These are phyloP conservation scores for Albophoma yamanashiensis DNA, from an alignment of 2,329 filamentous ascomycete species.

Conservation along the genomic window DNA sequence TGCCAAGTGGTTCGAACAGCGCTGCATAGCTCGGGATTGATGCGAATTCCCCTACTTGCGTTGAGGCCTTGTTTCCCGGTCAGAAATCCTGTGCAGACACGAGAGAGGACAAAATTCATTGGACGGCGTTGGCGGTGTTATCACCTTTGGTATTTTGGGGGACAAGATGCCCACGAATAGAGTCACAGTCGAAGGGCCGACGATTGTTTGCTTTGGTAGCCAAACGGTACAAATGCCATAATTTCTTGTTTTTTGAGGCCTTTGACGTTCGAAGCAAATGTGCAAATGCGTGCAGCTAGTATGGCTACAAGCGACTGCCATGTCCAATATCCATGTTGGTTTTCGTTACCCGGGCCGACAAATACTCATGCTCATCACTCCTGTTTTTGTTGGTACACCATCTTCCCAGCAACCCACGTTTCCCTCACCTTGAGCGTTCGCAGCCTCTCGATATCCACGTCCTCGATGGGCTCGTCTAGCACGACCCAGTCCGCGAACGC, in stretches of 20 bases:
- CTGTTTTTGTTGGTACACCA: constrained; percentile 25
- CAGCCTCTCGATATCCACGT: constrained; percentile 38
- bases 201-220: not conserved
- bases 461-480: constrained; percentile 46
- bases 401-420: constrained; percentile 56
- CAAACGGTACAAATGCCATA: not conserved
- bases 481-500: constrained; percentile 62
- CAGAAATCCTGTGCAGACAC: not conserved
- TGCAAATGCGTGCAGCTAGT: too few relatives aligned
- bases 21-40: constrained; percentile 22
- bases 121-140: constrained; percentile 2
- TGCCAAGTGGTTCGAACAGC: constrained; percentile 42
- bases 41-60: not conserved
- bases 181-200: not conserved
- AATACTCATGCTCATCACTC: not conserved
- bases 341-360: too few relatives aligned
- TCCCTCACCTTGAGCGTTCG: constrained; percentile 46
- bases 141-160: not conserved
- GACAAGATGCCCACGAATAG: not conserved
- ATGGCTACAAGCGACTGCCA: too few relatives aligned
- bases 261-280: not conserved
- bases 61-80: not conserved
- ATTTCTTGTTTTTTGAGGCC: not conserved
- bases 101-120: not conserved
- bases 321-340: too few relatives aligned